Evolutionary conservation across 768 basidiomycete species (phyloP), one percentile per base, ranked within the genome.

Genomic region (Leccinum sublutescens): DNA sequence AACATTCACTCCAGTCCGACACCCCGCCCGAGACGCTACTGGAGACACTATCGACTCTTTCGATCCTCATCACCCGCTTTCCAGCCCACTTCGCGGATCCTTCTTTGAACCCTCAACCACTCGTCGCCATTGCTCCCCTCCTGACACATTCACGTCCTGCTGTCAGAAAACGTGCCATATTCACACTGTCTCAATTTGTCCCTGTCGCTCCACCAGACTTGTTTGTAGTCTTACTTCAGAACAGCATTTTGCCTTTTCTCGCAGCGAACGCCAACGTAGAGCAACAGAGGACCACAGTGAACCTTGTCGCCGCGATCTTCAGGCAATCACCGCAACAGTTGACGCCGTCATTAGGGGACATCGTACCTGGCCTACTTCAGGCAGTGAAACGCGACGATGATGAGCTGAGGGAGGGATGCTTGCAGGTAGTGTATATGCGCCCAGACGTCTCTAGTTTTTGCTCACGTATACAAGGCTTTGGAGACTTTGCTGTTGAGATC

Each of bases 131-230:
- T 56, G 88, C 84, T 1, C 91, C 85, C 38, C 81, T 91, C 31
- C 82, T 93, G 50, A 80, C 79, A n/a, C 91, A 89, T 74, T 68
- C 81, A 8, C 87, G 94, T 4, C 84, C 90, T 10, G 93, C 93
- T 0, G 91, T 98, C 55, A 86, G 95, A 53, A 98, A 98, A 78
- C 89, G 95, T 54, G 91, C 93, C 2, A 95, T 98, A 59, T 78
- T 86, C 38, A 92, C 94, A 0, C 73, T 94, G 45, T 89, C 93
- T 0, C 91, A 93, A 64, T 90, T 94, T 70, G 81, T 95, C 40
- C 89, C 87, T 15, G 84, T 85, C 47, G 87, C 88, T 9, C 84
- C 83, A 43, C 78, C 85, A 4, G 77, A 79, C 3, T 73, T 90
- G 10, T 90, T 91, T 69, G 70, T 78, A 2, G 74, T 80, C n/a